These are phyloP conservation scores for Gracilariopsis chorda DNA, from an alignment of 23 red algal species.

Conservation along the genomic window DNA sequence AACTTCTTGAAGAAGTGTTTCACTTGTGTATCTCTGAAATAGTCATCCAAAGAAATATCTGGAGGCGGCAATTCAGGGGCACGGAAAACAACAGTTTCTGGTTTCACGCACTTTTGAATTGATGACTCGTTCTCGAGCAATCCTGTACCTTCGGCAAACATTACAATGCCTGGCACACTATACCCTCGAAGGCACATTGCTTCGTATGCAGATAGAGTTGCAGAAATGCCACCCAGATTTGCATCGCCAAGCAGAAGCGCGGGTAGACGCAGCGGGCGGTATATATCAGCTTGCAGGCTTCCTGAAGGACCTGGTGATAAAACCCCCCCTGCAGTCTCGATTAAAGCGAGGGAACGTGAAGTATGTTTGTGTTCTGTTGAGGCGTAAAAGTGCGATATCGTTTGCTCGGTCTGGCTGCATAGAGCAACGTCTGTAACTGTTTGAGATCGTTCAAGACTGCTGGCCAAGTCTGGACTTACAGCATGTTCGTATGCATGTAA, in stretches of 20 bases:
- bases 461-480: conserved; percentile 70
- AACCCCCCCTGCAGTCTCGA: conserved; percentile 93
- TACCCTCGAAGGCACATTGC: conserved; percentile 74
- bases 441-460: neutral
- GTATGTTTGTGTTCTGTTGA: neutral
- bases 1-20: conserved; percentile 34
- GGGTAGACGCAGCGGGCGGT: conserved; percentile 77
- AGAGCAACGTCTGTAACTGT: conserved; percentile 8
- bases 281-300: conserved; percentile 79
- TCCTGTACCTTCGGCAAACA: conserved; percentile 9
- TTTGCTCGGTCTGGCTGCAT: conserved; percentile 26
- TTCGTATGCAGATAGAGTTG: conserved; percentile 89
- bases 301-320: conserved; percentile 86
- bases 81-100: conserved; percentile 48
- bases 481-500: conserved; percentile 49
- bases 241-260: conserved; percentile 85
- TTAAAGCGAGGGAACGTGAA: neutral
- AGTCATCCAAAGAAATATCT: conserved; percentile 27
- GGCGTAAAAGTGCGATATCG: neutral
- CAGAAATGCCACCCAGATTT: conserved; percentile 82
- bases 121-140: conserved; percentile 45
- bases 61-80: conserved; percentile 47
- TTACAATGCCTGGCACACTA: conserved; percentile 66
- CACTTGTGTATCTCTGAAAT: conserved; percentile 33
- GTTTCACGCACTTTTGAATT: conserved; percentile 11